Evolutionary conservation across 2,329 filamentous ascomycete species (phyloP).

Genomic region (Alternaria postmessia): DNA sequence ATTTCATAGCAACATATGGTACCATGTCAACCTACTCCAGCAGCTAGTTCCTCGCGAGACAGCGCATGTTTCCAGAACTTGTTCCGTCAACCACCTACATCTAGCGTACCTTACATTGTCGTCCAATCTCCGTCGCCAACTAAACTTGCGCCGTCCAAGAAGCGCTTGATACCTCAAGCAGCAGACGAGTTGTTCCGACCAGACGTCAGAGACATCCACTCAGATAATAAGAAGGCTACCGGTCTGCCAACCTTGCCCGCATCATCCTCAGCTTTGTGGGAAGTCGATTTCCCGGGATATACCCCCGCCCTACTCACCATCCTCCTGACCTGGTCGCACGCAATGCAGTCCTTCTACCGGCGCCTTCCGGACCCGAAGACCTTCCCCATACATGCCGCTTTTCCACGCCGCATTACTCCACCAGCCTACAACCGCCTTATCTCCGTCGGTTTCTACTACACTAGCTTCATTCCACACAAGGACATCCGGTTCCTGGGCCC

Average conservation of each 20-base stretch:
- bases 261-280: slow-evolving; percentile 13
- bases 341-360: slow-evolving; percentile 20
- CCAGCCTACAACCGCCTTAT: slow-evolving; percentile 24
- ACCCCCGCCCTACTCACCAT: slow-evolving; percentile 23
- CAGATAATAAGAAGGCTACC: neutral
- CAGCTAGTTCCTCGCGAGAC: neutral
- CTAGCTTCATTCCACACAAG: slow-evolving; percentile 19
- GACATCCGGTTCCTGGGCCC: slow-evolving; percentile 32
- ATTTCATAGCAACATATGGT: neutral
- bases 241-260: slow-evolving; percentile 19
- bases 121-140: slow-evolving; percentile 15
- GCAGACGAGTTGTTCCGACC: neutral
- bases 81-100: neutral
- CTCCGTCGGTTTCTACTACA: slow-evolving; percentile 34
- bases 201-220: slow-evolving; percentile 4
- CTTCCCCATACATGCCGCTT: slow-evolving; percentile 26
- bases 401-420: slow-evolving; percentile 21
- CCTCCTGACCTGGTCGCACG: slow-evolving; percentile 31
- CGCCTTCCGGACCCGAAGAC: slow-evolving; percentile 13
- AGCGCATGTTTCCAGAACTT: neutral
- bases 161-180: slow-evolving; percentile 9
- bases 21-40: neutral
- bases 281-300: slow-evolving; percentile 24
- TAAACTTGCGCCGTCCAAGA: slow-evolving; percentile 7
- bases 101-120: slow-evolving; percentile 2